These are phyloP conservation scores for Pseudopithomyces chartarum DNA, from an alignment of 2,329 filamentous ascomycete species.

Conservation along the genomic window DNA sequence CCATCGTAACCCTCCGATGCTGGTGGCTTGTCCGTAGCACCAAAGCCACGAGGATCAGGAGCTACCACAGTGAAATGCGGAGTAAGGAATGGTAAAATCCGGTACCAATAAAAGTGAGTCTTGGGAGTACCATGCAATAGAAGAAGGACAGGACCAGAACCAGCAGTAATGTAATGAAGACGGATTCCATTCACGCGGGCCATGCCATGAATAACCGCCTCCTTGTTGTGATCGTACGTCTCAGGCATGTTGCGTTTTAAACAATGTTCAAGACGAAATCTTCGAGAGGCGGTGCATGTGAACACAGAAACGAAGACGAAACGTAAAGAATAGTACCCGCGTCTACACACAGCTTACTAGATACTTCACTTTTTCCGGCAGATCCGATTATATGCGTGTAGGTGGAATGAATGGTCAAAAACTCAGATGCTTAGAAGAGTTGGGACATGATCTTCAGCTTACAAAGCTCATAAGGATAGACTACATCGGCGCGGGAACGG, in stretches of 20 bases:
- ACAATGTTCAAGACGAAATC: not conserved
- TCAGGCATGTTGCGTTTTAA: slow-evolving; percentile 15
- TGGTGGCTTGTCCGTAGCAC: slow-evolving; percentile 48
- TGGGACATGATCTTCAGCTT: no score
- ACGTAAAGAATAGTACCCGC: no score
- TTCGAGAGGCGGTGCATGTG: no score
- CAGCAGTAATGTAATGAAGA: slow-evolving; percentile 27
- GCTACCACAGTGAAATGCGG: slow-evolving; percentile 44
- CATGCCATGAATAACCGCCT: slow-evolving; percentile 20
- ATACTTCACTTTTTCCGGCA: no score
- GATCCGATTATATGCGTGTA: no score
- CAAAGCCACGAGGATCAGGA: slow-evolving; percentile 45
- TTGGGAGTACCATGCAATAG: slow-evolving; percentile 29
- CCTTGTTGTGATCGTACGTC: slow-evolving; percentile 21
- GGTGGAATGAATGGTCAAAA: no score
- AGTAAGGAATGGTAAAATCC: slow-evolving; percentile 40
- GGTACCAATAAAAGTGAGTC: slow-evolving; percentile 44
- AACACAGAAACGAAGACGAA: no score
- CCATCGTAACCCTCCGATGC: slow-evolving; percentile 44
- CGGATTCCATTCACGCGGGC: slow-evolving; percentile 28
- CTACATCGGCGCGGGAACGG: no score
- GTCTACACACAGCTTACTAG: no score
- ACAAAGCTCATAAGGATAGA: no score
- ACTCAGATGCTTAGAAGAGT: no score
- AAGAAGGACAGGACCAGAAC: slow-evolving; percentile 22